phyloP scores from a whole-genome alignment of 305 asterid genomes.

The Solanum hybrid region DNA sequence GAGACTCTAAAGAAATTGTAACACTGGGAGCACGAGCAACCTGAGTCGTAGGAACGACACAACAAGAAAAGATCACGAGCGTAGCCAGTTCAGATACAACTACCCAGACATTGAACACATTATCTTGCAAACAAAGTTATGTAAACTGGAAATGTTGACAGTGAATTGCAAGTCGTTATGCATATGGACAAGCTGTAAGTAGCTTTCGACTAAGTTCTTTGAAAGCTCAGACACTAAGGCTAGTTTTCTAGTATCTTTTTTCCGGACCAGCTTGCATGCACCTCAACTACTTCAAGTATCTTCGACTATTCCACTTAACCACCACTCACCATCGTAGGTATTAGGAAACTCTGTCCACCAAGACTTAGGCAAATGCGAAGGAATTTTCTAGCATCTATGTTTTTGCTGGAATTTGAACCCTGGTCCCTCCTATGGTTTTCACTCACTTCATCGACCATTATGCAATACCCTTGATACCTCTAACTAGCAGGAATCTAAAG shows the following conservation, averaged over 20 bases:
- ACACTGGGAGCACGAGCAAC: not conserved
- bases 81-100: not conserved
- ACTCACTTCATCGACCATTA: not conserved
- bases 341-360: not conserved
- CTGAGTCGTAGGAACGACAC: not conserved
- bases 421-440: not conserved
- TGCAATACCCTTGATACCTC: not conserved
- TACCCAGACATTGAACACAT: not conserved
- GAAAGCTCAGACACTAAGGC: not conserved
- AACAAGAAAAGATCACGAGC: not conserved
- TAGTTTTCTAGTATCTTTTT: not conserved
- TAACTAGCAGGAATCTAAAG: not conserved
- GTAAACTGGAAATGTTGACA: not conserved
- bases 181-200: not conserved
- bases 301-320: not conserved
- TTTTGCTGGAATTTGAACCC: not conserved
- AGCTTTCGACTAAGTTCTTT: not conserved
- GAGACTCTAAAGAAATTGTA: not conserved
- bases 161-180: not conserved
- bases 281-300: not conserved
- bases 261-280: not conserved
- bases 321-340: not conserved
- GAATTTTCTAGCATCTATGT: not conserved
- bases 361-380: not conserved
- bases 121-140: not conserved